Percentiles rank a stretch among this genome's conserved stretches.
These are phyloP conservation scores for Suhomyces yuchorum DNA, from an alignment of 1,139 yeast species.

Conservation along the genomic window DNA sequence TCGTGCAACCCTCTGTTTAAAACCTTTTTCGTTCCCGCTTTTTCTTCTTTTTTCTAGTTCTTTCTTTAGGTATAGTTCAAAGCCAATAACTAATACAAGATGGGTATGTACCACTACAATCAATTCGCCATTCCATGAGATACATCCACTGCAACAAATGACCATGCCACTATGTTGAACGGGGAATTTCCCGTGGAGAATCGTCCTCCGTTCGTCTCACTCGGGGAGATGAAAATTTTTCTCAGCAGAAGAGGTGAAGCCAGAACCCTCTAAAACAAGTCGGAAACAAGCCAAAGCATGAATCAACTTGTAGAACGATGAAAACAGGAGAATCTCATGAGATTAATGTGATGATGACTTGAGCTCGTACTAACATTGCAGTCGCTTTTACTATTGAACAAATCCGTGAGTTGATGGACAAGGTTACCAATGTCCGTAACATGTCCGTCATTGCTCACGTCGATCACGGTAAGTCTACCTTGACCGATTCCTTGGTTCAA, in stretches of 20 bases:
- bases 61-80: constrained; percentile 24
- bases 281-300: background rate
- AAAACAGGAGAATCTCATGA: background rate
- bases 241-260: background rate
- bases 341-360: too few species aligned
- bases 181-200: background rate
- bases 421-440: constrained; percentile 99
- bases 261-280: background rate
- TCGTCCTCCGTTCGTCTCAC: background rate
- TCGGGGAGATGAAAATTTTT: constrained; percentile 3
- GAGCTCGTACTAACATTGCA: constrained; percentile 26
- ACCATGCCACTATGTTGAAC: background rate
- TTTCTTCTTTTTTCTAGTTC: constrained; percentile 20
- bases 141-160: background rate
- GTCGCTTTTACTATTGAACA: constrained; percentile 85
- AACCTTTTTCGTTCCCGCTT: constrained; percentile 22
- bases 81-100: constrained; percentile 29
- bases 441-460: constrained; percentile 99
- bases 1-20: constrained; percentile 23
- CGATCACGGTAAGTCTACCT: constrained; percentile 99
- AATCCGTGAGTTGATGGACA: constrained; percentile 99
- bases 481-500: constrained; percentile 98
- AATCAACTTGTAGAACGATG: background rate
- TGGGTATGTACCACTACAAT: constrained; percentile 38
- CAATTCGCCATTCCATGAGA: background rate